Evolutionary conservation across 352 stramenopile genomes (phyloP), one percentile per base, ranked within the genome.

Genomic region (Pythium vanterpoolii): DNA sequence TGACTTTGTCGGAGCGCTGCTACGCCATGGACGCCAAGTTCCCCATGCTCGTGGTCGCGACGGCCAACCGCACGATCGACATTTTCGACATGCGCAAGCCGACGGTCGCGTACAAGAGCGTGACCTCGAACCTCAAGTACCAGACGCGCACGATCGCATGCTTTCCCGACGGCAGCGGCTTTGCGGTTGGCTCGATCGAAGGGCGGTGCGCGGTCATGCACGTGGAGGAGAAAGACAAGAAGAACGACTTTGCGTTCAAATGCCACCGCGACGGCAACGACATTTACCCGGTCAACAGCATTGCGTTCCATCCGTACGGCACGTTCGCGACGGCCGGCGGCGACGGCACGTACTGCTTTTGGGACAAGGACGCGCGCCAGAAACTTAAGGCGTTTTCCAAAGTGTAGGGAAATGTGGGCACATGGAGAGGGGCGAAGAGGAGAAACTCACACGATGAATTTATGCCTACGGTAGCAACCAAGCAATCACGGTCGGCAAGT

Each of bases 361-460:
- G 97, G 97, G 96, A 99, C 80, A 98, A 98, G 76, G 95, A 99
- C 66, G 97, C 95, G 19, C 97, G 97, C 31, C 95, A 99, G 73
- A 89, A 96, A 59, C 85, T 99, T 50, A 99, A 98, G 78, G 76
- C 72, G 9, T 95, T 94, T 50, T 69, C 68, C 56, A 95, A 91
- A 77, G 79, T 73, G 79, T 90, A 74, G 30, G 73, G 64, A 14
- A 8, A 21, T 19, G 11, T 46, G 42, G 18, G 36, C 33, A 9
- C 13, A 27, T 39, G 7, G n/a, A 8, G 21, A 23, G 11, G 31
- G 5, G 19, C 33, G 45, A 47, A 1, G 33, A 50, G 43, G 7
- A 6, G 31, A 38, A 6, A 14, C 31, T 36, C 24, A 26, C 18
- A 27, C 11, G 30, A 44, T 18, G 60, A 34, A 67, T 31, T 62